Base-by-base conservation (phyloP, 345 rosid species). In the Anastatica hierochuntica region DNA sequence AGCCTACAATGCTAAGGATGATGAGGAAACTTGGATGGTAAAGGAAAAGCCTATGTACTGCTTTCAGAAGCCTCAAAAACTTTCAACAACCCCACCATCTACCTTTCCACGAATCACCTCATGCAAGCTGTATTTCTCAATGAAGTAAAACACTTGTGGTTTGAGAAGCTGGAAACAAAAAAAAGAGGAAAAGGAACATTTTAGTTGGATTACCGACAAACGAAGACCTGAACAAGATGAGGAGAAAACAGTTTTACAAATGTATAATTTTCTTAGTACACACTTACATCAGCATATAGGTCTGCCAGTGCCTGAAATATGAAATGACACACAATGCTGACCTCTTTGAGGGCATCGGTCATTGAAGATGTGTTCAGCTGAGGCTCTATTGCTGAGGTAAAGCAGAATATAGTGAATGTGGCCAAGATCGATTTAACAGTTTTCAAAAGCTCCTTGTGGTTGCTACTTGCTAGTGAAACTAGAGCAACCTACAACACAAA, bases 381-480 rank as follows among this genome's bases (percentile, higher is more conserved):
- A 54, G 99, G 87, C 77, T 94, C 99, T 67, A 94, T 64, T 65
- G 99, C 99, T 58, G 97, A 62, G 95, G 90, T 69, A 79, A 74
- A 43, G 87, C 75, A 54, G 95, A 83, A 78, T 85, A 94, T 57
- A 94, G 63, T 50, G 70, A 62, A 68, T 76, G 71, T 18, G 99
- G 99, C 99, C 99, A 94, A 52, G n/a, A n/a, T n/a, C n/a, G 84
- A 80, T 73, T 83, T 94, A 49, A 94, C 92, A 44, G 95, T 82
- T 67, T 92, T 76, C 57, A 94, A 64, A 50, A 94, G 92, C 70
- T 85, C 87, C 71, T 66, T 76, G 63, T 88, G 97, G 69, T 72
- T 76, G 76, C 83, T 88, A 67, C 95, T 94, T 43, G 99, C 99
- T 70, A 94, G 70, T 40, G 99, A 95, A 53, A 85, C 99, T 49